Evolutionary conservation across 164 flowering plant genomes (phyloP).

Genomic region (Nymphaea colorata): DNA sequence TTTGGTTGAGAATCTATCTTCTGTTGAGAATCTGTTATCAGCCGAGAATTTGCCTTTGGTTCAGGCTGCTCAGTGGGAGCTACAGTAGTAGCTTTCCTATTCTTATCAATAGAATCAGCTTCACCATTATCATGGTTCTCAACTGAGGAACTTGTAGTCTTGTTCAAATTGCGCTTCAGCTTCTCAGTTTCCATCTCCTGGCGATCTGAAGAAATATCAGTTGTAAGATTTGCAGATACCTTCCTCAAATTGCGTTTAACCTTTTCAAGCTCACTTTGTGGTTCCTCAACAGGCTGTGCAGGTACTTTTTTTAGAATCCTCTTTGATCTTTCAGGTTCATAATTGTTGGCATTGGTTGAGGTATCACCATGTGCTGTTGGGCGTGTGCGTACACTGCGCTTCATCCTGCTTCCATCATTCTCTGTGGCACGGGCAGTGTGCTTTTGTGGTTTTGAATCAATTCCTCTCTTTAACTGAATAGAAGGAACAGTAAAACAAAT

Average conservation of each 20-base stretch:
- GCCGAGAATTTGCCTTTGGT: not conserved
- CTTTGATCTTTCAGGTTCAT: slow-evolving; percentile 50
- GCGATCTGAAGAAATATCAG: slow-evolving; percentile 17
- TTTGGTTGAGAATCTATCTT: not conserved
- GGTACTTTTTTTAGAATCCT: slow-evolving; percentile 37
- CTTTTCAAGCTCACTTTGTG: slow-evolving; percentile 61
- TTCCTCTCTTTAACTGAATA: slow-evolving; percentile 23
- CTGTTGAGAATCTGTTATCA: not conserved
- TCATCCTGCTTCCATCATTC: slow-evolving; percentile 28
- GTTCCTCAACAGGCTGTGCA: slow-evolving; percentile 35
- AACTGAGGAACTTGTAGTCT: slow-evolving; percentile 13
- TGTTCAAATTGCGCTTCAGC: slow-evolving; percentile 27
- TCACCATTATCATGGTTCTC: slow-evolving; percentile 12
- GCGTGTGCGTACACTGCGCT: slow-evolving; percentile 35
- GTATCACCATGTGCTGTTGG: slow-evolving; percentile 33
- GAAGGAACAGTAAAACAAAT: slow-evolving; percentile 46
- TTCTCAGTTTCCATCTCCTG: slow-evolving; percentile 34
- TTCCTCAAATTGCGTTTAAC: slow-evolving; percentile 60
- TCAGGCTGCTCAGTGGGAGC: slow-evolving; percentile 1
- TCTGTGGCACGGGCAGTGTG: slow-evolving; percentile 17
- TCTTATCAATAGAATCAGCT: slow-evolving; percentile 19
- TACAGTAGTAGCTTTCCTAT: slow-evolving; percentile 18
- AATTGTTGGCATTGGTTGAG: slow-evolving; percentile 19
- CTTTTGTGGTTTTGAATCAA: slow-evolving; percentile 22
- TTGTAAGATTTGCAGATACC: slow-evolving; percentile 35